Conservation (phyloP, 805 yeast species). For the Metschnikowia sp. region DNA sequence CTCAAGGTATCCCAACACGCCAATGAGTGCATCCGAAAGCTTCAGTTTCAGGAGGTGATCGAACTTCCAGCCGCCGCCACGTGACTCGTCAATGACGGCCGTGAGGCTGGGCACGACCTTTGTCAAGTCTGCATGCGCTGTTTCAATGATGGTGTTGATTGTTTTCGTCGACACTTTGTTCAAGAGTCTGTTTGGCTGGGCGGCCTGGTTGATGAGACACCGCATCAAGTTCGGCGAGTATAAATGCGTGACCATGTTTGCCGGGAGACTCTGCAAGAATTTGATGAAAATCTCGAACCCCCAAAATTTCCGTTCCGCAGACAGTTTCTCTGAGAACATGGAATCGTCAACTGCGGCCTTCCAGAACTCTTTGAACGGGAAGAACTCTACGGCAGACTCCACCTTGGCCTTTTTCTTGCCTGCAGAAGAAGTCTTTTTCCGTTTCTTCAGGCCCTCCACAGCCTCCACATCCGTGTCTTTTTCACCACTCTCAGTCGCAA, state of each 20-base stretch:
- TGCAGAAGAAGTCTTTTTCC: slow-evolving; percentile 23
- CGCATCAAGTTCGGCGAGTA: slow-evolving; percentile 68
- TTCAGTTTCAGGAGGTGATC: slow-evolving; percentile 76
- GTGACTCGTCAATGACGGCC: slow-evolving; percentile 26
- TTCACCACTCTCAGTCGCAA: slow-evolving; percentile 19
- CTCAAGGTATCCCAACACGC: slow-evolving; percentile 20
- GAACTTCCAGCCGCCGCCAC: slow-evolving; percentile 62
- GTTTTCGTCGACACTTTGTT: slow-evolving; percentile 62
- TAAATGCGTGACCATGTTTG: slow-evolving; percentile 24
- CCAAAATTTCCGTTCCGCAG: slow-evolving; percentile 82
- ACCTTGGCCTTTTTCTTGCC: slow-evolving; percentile 15
- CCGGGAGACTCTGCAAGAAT: slow-evolving; percentile 31
- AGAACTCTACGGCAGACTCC: slow-evolving; percentile 28
- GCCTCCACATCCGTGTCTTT: slow-evolving; percentile 22
- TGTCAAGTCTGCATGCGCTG: slow-evolving; percentile 33
- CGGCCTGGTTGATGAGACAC: slow-evolving; percentile 70
- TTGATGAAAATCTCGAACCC: slow-evolving; percentile 73
- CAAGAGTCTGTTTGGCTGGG: slow-evolving; percentile 61
- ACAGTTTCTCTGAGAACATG: slow-evolving; percentile 69
- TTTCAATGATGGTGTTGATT: slow-evolving; percentile 41
- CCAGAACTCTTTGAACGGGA: slow-evolving; percentile 65
- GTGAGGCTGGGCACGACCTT: slow-evolving; percentile 34
- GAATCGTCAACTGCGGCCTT: slow-evolving; percentile 73
- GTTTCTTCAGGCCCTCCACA: slow-evolving; percentile 24
- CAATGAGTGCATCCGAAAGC: slow-evolving; percentile 44